phyloP scores from a whole-genome alignment of 345 rosid genomes.

The Corchorus olitorius region DNA sequence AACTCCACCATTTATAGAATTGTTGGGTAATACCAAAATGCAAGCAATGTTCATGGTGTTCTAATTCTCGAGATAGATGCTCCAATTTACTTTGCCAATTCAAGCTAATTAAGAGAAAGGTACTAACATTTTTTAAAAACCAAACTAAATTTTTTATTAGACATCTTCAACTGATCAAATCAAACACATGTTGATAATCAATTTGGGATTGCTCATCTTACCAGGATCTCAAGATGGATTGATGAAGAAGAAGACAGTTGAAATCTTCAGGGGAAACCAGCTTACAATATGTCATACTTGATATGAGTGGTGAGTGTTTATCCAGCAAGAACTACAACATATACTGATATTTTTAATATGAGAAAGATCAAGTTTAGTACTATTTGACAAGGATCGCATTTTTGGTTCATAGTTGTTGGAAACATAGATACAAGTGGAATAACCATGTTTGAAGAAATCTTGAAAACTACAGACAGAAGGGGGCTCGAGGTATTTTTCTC shows the following conservation, averaged over 20 bases:
- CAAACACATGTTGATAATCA: not conserved
- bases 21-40: constrained; percentile 66
- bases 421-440: constrained; percentile 96
- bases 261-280: constrained; percentile 46
- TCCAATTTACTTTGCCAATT: constrained; percentile 84
- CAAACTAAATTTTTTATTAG: not conserved
- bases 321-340: too few species aligned
- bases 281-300: constrained; percentile 70
- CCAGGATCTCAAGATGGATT: constrained; percentile 78
- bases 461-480: constrained; percentile 55
- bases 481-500: constrained; percentile 54
- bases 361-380: not conserved
- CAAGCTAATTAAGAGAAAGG: constrained; percentile 89
- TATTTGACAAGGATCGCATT: not conserved
- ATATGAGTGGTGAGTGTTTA: constrained; percentile 66
- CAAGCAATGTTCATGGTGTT: constrained; percentile 54
- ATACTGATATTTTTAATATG: too few species aligned
- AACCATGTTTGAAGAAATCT: constrained; percentile 87
- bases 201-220: not conserved
- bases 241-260: constrained; percentile 76
- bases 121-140: constrained; percentile 22
- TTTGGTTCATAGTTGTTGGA: constrained; percentile 60
- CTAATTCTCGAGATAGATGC: constrained; percentile 77
- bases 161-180: not conserved
- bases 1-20: constrained; percentile 61